Percentiles rank a stretch among this genome's conserved stretches.
Conservation (phyloP, 2,329 filamentous ascomycete species). For the Colletotrichum gloeosporioides region DNA sequence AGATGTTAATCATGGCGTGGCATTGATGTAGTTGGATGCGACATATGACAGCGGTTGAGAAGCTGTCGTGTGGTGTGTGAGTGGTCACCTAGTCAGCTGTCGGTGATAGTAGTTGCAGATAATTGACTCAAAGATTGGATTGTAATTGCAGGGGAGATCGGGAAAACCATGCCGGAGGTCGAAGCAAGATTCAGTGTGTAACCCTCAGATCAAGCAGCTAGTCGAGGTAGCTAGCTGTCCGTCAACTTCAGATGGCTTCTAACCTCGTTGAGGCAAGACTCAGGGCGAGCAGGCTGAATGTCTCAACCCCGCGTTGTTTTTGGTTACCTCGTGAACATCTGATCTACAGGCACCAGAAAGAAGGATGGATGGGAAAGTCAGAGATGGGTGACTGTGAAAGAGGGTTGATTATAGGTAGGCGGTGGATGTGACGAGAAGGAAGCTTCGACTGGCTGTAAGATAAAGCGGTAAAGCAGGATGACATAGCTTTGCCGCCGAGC, state of each 20-base stretch:
- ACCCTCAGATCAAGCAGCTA: background rate
- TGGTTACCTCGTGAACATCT: background rate
- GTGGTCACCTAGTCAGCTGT: background rate
- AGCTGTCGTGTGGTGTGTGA: background rate
- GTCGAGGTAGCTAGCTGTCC: background rate
- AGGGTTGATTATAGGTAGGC: background rate
- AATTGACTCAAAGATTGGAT: background rate
- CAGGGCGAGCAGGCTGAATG: background rate
- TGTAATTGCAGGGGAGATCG: background rate
- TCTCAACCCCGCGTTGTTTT: background rate
- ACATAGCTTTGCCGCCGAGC: background rate
- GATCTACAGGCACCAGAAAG: conserved; percentile 6
- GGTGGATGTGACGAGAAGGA: background rate
- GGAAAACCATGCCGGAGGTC: background rate
- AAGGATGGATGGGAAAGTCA: background rate
- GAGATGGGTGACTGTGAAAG: background rate
- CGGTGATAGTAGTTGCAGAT: background rate
- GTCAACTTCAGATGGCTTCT: background rate
- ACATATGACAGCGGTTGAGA: background rate
- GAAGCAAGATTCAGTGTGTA: background rate
- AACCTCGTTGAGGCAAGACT: background rate
- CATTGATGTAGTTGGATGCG: background rate
- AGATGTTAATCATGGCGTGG: background rate
- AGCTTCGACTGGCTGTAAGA: background rate
- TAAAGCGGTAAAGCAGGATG: background rate